Conservation (phyloP, 1,139 yeast species). For the Scheffersomyces quercinus region DNA sequence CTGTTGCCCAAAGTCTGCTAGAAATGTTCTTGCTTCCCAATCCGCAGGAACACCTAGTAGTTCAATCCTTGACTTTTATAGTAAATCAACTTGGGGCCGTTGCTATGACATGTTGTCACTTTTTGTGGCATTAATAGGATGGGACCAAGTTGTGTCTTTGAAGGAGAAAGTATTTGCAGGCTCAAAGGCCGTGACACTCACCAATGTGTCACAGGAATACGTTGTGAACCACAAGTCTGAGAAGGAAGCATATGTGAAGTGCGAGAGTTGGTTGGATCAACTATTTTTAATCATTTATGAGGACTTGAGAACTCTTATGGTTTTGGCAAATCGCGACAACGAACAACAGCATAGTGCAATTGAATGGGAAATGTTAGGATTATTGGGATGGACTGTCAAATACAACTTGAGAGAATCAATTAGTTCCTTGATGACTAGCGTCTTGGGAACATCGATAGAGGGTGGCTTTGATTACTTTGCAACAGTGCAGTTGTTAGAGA, state of each 20-base stretch:
- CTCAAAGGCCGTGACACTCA: not conserved
- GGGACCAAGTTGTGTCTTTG: slow-evolving; percentile 35
- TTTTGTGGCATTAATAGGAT: slow-evolving; percentile 40
- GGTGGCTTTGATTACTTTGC: slow-evolving; percentile 45
- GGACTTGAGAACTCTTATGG: slow-evolving; percentile 35
- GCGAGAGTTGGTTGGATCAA: slow-evolving; percentile 45
- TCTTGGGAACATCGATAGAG: slow-evolving; percentile 30
- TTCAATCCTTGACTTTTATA: slow-evolving; percentile 35
- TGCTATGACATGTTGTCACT: slow-evolving; percentile 41
- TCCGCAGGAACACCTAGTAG: slow-evolving; percentile 29
- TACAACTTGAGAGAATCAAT: slow-evolving; percentile 40
- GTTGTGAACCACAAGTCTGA: slow-evolving; percentile 20
- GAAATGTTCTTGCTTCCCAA: slow-evolving; percentile 31
- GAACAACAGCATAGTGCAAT: slow-evolving; percentile 41
- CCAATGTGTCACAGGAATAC: slow-evolving; percentile 8
- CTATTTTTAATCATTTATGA: slow-evolving; percentile 38
- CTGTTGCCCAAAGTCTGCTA: slow-evolving; percentile 30
- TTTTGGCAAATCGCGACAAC: slow-evolving; percentile 21
- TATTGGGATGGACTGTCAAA: slow-evolving; percentile 44
- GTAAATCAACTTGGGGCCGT: slow-evolving; percentile 45
- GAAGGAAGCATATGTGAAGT: slow-evolving; percentile 14
- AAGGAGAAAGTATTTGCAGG: slow-evolving; percentile 22
- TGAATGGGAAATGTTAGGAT: slow-evolving; percentile 46
- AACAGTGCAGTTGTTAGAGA: slow-evolving; percentile 36
- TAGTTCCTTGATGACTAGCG: slow-evolving; percentile 42